Evolutionary conservation across 1,284 basidiomycete species (phyloP).

Genomic region (Tilletia caries): DNA sequence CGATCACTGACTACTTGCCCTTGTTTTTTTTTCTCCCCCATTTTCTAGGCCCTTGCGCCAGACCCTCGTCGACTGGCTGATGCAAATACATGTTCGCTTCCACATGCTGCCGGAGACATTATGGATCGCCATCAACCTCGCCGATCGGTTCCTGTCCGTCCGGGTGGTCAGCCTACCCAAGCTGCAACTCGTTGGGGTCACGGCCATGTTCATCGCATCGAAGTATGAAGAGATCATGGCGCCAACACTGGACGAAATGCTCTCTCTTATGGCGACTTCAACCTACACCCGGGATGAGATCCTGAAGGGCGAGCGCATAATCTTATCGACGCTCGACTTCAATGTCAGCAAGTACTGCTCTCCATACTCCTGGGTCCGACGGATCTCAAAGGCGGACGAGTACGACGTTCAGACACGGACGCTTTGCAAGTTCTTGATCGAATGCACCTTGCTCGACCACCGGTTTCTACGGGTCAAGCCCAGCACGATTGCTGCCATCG

Average conservation of each 20-base stretch:
- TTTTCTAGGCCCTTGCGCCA: constrained; percentile 37
- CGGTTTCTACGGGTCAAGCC: constrained; percentile 91
- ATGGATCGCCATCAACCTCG: constrained; percentile 67
- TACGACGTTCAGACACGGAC: constrained; percentile 97
- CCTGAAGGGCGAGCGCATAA: constrained; percentile 92
- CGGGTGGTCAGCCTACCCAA: constrained; percentile 65
- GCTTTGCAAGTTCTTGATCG: constrained; percentile 87
- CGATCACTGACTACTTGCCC: background rate
- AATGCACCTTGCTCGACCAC: constrained; percentile 88
- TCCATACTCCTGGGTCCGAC: constrained; percentile 97
- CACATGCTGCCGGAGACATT: constrained; percentile 68
- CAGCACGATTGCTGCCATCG: constrained; percentile 89
- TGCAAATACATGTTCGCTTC: constrained; percentile 66
- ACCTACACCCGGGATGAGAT: constrained; percentile 84
- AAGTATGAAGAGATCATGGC: constrained; percentile 60
- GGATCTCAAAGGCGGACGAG: constrained; percentile 91
- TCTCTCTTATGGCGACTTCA: constrained; percentile 72
- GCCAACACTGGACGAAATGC: constrained; percentile 52
- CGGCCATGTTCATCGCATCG: constrained; percentile 66
- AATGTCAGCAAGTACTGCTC: constrained; percentile 95
- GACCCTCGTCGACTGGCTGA: constrained; percentile 59
- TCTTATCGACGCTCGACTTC: constrained; percentile 79
- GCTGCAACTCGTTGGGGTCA: constrained; percentile 66
- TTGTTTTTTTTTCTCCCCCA: constrained; percentile 17
- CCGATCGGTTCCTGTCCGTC: constrained; percentile 65